Percentiles rank a stretch among this genome's conserved stretches.
These are phyloP conservation scores for Phytophthora pistaciae DNA, from an alignment of 352 stramenopile species.

Conservation along the genomic window DNA sequence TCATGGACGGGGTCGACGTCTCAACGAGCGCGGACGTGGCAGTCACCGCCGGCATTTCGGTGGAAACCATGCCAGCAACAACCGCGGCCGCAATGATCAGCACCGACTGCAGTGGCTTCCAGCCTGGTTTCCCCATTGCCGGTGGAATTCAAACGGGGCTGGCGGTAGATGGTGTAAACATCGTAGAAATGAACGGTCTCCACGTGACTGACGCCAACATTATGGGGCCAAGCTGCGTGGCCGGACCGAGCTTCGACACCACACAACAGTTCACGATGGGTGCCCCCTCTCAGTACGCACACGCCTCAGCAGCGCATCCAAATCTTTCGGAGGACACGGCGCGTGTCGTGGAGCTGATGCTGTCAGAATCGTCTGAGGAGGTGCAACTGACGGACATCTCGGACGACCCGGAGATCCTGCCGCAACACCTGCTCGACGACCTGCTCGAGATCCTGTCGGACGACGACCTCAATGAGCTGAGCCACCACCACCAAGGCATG, in stretches of 20 bases:
- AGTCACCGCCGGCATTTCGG: slow-evolving; percentile 15
- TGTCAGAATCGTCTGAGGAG: slow-evolving; percentile 26
- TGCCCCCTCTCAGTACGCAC: neutral
- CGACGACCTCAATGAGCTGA: slow-evolving; percentile 30
- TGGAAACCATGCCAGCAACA: slow-evolving; percentile 5
- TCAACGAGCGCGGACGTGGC: slow-evolving; percentile 6
- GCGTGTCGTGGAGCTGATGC: slow-evolving; percentile 28
- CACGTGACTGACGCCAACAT: slow-evolving; percentile 1
- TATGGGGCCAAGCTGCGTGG: neutral
- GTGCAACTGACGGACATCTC: slow-evolving; percentile 24
- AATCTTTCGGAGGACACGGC: slow-evolving; percentile 15
- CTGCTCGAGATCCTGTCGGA: slow-evolving; percentile 34
- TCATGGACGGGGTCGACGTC: slow-evolving; percentile 29
- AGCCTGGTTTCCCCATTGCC: neutral
- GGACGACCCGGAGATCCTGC: slow-evolving; percentile 26
- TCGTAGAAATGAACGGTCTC: slow-evolving; percentile 20
- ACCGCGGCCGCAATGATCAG: neutral
- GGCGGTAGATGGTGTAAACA: slow-evolving; percentile 14
- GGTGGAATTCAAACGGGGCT: neutral
- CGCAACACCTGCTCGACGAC: slow-evolving; percentile 32
- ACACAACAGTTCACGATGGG: neutral
- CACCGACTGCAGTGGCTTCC: neutral
- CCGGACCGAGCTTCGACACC: neutral
- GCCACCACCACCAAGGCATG: slow-evolving; percentile 8
- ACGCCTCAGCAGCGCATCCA: neutral